These are phyloP conservation scores for Lichtheimia hyalospora DNA, from an alignment of 371 early-diverging fungal genomes.

Conservation along the genomic window DNA sequence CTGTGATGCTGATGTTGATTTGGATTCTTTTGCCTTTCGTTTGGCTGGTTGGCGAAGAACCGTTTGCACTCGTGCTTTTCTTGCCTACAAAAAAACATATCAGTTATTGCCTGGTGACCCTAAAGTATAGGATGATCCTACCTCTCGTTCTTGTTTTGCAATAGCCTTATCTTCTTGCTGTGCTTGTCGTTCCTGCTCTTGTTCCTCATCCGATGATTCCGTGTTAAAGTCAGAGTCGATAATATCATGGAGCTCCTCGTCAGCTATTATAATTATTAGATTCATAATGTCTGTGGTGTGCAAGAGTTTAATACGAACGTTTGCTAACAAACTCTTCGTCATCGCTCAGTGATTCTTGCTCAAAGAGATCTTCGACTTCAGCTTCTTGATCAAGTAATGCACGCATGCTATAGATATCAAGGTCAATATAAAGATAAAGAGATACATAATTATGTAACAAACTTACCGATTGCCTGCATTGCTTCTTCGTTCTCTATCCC, in stretches of 20 bases:
- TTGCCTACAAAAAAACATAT: not conserved
- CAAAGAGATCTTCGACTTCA: slow-evolving; percentile 64
- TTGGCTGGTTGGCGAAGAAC: no score
- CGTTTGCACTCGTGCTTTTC: not conserved
- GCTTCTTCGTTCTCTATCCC: slow-evolving; percentile 49
- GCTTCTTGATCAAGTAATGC: slow-evolving; percentile 57
- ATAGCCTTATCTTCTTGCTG: slow-evolving; percentile 43
- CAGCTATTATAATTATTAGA: slow-evolving; percentile 1
- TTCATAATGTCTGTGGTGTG: no score
- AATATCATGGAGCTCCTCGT: slow-evolving; percentile 47
- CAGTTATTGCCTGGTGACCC: not conserved
- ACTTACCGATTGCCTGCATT: slow-evolving; percentile 66
- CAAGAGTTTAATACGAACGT: slow-evolving; percentile 19
- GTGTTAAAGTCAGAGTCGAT: slow-evolving; percentile 65
- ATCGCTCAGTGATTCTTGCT: slow-evolving; percentile 47
- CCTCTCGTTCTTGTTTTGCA: slow-evolving; percentile 42
- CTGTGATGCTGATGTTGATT: not conserved
- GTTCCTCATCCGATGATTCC: slow-evolving; percentile 61
- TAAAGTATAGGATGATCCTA: slow-evolving; percentile 1
- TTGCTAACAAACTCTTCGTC: slow-evolving; percentile 55
- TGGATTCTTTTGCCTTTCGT: slow-evolving; percentile 8
- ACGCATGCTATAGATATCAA: slow-evolving; percentile 38
- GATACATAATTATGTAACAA: not conserved
- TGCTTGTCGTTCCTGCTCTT: slow-evolving; percentile 53
- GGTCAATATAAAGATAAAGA: not conserved